A percentile compares a stretch with the other conserved stretches of the same genome.
These are phyloP conservation scores for Sarocladium kiliense DNA, from an alignment of 2,329 filamentous ascomycete species.

Conservation along the genomic window DNA sequence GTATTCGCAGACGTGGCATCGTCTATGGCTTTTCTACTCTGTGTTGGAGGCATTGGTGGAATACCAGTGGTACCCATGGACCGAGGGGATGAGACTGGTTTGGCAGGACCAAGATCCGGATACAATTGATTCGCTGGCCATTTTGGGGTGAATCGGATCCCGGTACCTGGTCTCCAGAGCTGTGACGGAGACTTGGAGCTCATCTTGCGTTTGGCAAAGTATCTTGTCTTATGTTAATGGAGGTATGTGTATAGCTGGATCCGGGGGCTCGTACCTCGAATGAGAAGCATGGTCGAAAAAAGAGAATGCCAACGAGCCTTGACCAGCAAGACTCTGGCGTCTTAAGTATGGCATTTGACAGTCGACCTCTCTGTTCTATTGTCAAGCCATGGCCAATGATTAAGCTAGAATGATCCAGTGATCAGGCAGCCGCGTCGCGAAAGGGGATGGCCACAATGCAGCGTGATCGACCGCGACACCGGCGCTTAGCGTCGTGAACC, in stretches of 20 bases:
- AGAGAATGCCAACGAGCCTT: neutral
- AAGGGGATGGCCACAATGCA: constrained; percentile 8
- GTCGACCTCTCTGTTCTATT: neutral
- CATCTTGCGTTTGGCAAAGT: constrained; percentile 10
- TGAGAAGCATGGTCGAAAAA: neutral
- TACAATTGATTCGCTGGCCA: constrained; percentile 17
- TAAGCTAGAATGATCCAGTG: constrained; percentile 10
- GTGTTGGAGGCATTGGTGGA: neutral
- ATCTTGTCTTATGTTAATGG: neutral
- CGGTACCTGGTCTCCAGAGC: constrained; percentile 24
- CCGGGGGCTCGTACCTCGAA: neutral
- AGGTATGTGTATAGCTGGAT: neutral
- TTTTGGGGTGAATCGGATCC: constrained; percentile 25
- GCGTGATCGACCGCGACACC: neutral
- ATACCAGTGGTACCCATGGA: neutral
- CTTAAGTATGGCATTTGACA: constrained; percentile 1
- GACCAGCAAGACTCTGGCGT: neutral
- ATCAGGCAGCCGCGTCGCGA: constrained; percentile 26
- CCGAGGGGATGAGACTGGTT: neutral
- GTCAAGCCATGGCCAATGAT: constrained; percentile 12
- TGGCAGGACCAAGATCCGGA: constrained; percentile 12
- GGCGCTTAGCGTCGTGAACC: neutral
- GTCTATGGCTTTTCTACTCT: no score
- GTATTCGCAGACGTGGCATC: no score
- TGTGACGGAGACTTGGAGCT: constrained; percentile 11